Conservation (phyloP, 306 rosid species). For the Datisca glomerata region DNA sequence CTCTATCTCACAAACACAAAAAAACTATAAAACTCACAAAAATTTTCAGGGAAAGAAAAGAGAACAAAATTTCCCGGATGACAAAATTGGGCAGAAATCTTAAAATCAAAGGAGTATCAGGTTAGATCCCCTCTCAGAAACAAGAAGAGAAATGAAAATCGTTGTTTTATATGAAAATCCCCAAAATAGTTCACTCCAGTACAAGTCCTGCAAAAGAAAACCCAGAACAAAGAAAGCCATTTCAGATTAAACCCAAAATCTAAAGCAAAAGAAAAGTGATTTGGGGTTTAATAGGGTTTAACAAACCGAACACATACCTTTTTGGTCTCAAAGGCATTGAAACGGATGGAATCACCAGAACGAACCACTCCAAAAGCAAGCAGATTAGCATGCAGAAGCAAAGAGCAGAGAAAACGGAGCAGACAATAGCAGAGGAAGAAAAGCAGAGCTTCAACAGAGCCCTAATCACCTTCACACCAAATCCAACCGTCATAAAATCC, state of each 20-base stretch:
- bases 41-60: neutral
- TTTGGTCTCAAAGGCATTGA: constrained; percentile 88
- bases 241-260: neutral
- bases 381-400: constrained; percentile 23
- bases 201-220: constrained; percentile 49
- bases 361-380: constrained; percentile 25
- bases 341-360: constrained; percentile 20
- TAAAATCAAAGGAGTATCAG: constrained; percentile 19
- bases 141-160: constrained; percentile 35
- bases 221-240: neutral
- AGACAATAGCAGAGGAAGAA: constrained; percentile 4
- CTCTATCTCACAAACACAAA: constrained; percentile 20
- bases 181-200: constrained; percentile 52
- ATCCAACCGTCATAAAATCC: constrained; percentile 79
- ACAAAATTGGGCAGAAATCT: neutral
- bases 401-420: neutral
- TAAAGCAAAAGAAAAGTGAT: neutral
- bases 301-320: constrained; percentile 44
- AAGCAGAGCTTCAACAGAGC: constrained; percentile 56
- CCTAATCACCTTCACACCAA: constrained; percentile 46
- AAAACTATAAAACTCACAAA: neutral
- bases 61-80: neutral
- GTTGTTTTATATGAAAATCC: constrained; percentile 49
- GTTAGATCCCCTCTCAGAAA: constrained; percentile 52
- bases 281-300: too few relatives aligned